phyloP scores from a whole-genome alignment of 1,284 basidiomycete species.

The Retiboletus flavoniger region DNA sequence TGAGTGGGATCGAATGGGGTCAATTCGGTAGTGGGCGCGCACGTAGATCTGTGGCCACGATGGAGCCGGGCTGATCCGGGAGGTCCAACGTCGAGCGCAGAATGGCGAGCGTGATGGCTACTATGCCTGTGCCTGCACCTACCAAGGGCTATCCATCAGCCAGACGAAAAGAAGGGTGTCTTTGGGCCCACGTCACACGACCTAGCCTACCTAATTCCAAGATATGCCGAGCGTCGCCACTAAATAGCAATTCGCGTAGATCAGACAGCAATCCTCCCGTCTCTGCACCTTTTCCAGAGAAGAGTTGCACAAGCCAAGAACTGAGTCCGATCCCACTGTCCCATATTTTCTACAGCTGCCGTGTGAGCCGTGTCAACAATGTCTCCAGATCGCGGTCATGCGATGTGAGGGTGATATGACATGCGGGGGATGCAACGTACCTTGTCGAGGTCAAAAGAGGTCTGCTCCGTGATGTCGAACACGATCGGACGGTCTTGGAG shows the following conservation, averaged over 20 bases:
- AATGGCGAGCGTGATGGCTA: conserved; percentile 64
- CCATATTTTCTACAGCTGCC: conserved; percentile 77
- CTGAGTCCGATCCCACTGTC: conserved; percentile 83
- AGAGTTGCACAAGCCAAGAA: conserved; percentile 62
- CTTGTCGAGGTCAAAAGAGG: conserved; percentile 87
- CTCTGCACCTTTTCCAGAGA: neutral
- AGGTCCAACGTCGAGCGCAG: conserved; percentile 39
- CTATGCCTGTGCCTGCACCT: conserved; percentile 84
- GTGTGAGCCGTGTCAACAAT: conserved; percentile 17
- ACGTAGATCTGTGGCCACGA: conserved; percentile 78
- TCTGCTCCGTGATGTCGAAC: conserved; percentile 70
- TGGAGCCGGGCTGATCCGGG: conserved; percentile 36
- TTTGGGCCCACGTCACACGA: neutral
- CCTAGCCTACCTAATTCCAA: conserved; percentile 63
- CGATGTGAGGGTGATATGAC: neutral
- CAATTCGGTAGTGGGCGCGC: conserved; percentile 21
- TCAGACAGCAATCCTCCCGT: conserved; percentile 3
- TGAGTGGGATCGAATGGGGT: neutral
- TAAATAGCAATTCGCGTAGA: conserved; percentile 41
- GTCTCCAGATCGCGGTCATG: neutral
- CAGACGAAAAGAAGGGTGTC: neutral
- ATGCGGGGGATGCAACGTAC: conserved; percentile 41
- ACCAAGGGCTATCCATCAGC: conserved; percentile 1
- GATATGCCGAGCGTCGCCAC: conserved; percentile 39
- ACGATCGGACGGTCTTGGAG: conserved; percentile 22